Evolutionary conservation across 257 asterid genomes (phyloP).

Genomic region (Leonotis leonurus): DNA sequence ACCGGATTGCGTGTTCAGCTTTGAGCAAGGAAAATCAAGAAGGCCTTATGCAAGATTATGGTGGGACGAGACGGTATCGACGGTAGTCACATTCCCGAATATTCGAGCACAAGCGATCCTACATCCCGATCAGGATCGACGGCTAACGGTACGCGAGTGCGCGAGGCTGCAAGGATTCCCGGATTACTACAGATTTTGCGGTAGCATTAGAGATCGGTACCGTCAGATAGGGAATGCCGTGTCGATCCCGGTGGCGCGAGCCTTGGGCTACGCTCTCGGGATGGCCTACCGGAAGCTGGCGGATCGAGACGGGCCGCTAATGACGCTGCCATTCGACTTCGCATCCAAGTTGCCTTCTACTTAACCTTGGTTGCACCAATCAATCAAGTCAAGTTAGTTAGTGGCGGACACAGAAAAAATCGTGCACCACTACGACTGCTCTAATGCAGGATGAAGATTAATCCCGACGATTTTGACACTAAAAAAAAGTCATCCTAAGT

Average conservation of each 20-base stretch:
- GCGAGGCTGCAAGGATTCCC: constrained; percentile 93
- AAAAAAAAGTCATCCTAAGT: too few species aligned
- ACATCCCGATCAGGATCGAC: constrained; percentile 87
- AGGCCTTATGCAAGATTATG: constrained; percentile 72
- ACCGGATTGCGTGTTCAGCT: constrained; percentile 48
- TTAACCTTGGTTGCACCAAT: neutral
- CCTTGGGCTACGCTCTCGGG: constrained; percentile 70
- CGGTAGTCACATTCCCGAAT: constrained; percentile 65
- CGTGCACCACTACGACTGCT: too few species aligned
- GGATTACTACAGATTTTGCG: constrained; percentile 66
- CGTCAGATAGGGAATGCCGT: constrained; percentile 84
- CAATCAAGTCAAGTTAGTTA: too few species aligned
- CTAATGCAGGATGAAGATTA: too few species aligned
- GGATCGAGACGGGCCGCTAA: constrained; percentile 55
- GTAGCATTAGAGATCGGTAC: constrained; percentile 56
- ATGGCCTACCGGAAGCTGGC: constrained; percentile 49
- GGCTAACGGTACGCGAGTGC: constrained; percentile 65
- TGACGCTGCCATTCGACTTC: constrained; percentile 56
- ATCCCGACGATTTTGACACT: too few species aligned
- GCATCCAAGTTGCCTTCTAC: constrained; percentile 24
- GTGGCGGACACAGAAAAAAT: too few species aligned
- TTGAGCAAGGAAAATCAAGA: constrained; percentile 58
- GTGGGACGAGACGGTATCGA: constrained; percentile 94
- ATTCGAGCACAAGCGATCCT: constrained; percentile 36
- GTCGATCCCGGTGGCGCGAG: constrained; percentile 67